Evolutionary conservation across 2,329 filamentous ascomycete genomes (phyloP).

Genomic region (Ophiostoma triangulosporum): DNA sequence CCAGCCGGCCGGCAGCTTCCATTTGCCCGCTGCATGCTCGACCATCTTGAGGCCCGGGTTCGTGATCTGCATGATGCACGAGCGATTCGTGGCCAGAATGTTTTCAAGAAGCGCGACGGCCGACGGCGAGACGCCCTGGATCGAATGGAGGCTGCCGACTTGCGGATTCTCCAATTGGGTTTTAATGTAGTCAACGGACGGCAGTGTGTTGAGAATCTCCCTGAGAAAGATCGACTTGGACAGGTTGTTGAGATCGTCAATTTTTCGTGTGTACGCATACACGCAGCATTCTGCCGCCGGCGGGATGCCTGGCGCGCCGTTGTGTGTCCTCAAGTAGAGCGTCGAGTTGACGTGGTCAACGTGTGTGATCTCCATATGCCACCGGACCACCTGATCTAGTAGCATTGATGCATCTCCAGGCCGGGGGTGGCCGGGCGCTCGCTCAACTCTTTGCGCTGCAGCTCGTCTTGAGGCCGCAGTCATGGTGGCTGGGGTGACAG

Average conservation of each 20-base stretch:
- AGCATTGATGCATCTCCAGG: no score
- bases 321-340: background rate
- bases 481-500: no score
- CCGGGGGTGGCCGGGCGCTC: no score
- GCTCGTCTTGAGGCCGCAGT: no score
- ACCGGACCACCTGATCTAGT: background rate
- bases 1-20: slow-evolving; percentile 30
- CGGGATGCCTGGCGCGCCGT: background rate
- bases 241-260: slow-evolving; percentile 36
- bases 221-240: slow-evolving; percentile 37
- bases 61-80: slow-evolving; percentile 69
- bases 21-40: background rate
- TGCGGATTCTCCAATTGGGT: slow-evolving; percentile 29
- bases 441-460: no score
- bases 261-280: slow-evolving; percentile 25
- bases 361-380: background rate
- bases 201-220: slow-evolving; percentile 43
- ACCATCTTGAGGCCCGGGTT: slow-evolving; percentile 14
- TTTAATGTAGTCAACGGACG: slow-evolving; percentile 46
- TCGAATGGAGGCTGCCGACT: slow-evolving; percentile 27
- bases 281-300: background rate
- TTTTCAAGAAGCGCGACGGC: slow-evolving; percentile 61
- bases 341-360: background rate
- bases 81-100: slow-evolving; percentile 82
- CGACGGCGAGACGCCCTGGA: slow-evolving; percentile 46